Conservation (phyloP, 176 grass and related monocot species). For the Zea mays region DNA sequence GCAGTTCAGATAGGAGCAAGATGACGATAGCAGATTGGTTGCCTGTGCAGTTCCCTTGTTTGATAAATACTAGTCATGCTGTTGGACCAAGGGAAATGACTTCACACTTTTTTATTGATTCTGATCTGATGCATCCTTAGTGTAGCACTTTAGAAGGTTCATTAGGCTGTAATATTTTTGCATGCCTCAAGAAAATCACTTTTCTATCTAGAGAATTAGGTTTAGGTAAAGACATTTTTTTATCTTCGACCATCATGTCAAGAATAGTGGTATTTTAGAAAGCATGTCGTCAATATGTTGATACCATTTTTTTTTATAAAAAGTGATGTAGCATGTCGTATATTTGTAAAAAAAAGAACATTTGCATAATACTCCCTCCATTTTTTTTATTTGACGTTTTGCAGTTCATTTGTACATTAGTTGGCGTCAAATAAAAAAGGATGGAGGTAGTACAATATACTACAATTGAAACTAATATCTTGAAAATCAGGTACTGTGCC, state of each 20-base stretch:
- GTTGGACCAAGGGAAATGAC: slow-evolving; percentile 10
- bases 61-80: neutral
- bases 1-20: neutral
- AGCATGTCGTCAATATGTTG: neutral
- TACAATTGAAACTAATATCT: neutral
- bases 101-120: slow-evolving; percentile 8
- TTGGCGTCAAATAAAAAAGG: too few species aligned
- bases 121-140: neutral
- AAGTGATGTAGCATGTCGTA: neutral
- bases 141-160: neutral
- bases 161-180: slow-evolving; percentile 3
- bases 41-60: neutral
- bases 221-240: neutral
- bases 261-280: neutral
- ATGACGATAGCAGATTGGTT: slow-evolving; percentile 25
- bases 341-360: neutral
- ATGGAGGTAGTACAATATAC: neutral
- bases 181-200: neutral
- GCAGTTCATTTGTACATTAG: too few species aligned
- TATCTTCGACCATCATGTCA: neutral
- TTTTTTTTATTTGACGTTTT: too few species aligned
- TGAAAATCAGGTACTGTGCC: neutral
- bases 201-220: neutral
- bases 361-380: neutral
- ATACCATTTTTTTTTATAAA: neutral